Evolutionary conservation across 2,329 filamentous ascomycete species (phyloP), one percentile per base, ranked within the genome.

Genomic region (Aspergillus novofumigatus): DNA sequence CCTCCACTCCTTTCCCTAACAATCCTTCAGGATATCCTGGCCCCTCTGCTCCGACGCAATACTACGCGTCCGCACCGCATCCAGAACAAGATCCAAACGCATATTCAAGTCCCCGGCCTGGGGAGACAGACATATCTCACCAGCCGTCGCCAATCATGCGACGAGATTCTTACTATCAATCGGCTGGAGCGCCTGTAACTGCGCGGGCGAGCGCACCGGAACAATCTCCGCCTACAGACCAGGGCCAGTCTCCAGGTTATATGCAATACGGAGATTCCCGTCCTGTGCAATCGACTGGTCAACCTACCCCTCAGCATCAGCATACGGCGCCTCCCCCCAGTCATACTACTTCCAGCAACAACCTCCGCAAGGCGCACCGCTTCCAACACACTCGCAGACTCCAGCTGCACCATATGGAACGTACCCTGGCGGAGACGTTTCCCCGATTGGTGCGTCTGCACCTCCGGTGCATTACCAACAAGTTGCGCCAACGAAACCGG

Each of bases 121-220:
- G 52, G 9, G 64, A 64, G 47, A 14, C 56, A 25, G 62, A 64
- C 20, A 44, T 57, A 17, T 55, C 64, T 28, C 64, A 67, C 54
- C 63, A 62, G 52, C 52, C 56, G 5, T 64, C 67, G 14, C 63
- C 67, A 28, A 51, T 62, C 17, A 55, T 59, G 47, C 65, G 58
- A 53, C 62, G 61, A 28, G 58, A 66, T 52, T 64, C 67, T 26
- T 60, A 66, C 51, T 65, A 64, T 42, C 65, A 66, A 49, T 51
- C 58, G 25, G 25, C 73, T 25, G 61, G 58, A 29, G 52, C 58
- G 14, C 53, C 51, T 20, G 29, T 29, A 4, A 38, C 51, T 26
- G 41, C 59, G n/a, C 49, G 47, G 4, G 57, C 59, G 17, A 62
- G 59, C 25, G 52, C 58, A 26, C 55, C 62, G 11, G 62, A 67